Evolutionary conservation across 202 grass and related monocot genomes (phyloP).

Genomic region (Carex arenaria): DNA sequence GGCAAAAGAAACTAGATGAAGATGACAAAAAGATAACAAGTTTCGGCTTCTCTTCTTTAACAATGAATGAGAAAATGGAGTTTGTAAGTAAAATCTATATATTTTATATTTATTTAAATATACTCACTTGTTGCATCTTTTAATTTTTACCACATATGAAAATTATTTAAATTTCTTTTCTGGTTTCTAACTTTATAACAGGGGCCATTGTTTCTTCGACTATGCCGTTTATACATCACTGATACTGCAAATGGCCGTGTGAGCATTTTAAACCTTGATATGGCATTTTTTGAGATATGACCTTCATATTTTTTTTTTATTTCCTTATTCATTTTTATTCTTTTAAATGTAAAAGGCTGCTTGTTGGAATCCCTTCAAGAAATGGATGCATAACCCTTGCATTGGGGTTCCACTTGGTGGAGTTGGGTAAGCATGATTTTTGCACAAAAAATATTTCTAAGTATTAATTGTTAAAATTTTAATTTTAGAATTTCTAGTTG

Average conservation of each 20-base stretch:
- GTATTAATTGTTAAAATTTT: not conserved
- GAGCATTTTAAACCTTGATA: slow-evolving; percentile 16
- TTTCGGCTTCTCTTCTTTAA: slow-evolving; percentile 1
- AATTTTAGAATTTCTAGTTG: not conserved
- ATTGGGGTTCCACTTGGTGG: slow-evolving; percentile 70
- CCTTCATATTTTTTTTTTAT: not conserved
- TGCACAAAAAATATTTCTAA: not conserved
- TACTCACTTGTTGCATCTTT: not conserved
- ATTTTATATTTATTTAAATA: not conserved
- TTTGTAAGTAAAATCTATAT: slow-evolving; percentile 6
- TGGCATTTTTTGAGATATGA: not conserved
- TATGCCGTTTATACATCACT: slow-evolving; percentile 16
- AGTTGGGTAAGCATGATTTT: slow-evolving; percentile 46
- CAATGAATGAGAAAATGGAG: slow-evolving; percentile 10
- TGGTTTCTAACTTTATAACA: slow-evolving; percentile 20
- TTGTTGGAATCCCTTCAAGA: slow-evolving; percentile 48
- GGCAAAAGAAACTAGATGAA: slow-evolving; percentile 5
- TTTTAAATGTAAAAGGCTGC: slow-evolving; percentile 30
- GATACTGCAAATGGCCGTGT: slow-evolving; percentile 43
- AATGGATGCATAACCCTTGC: slow-evolving; percentile 59
- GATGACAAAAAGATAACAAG: not conserved
- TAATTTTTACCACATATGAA: not conserved
- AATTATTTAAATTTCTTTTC: slow-evolving; percentile 11
- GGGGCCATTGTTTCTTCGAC: slow-evolving; percentile 36
- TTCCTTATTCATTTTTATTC: slow-evolving; percentile 11